A percentile compares a stretch with the other conserved stretches of the same genome.
These are phyloP conservation scores for Gloeostereum incarnatum DNA, from an alignment of 768 basidiomycete genomes.

Conservation along the genomic window DNA sequence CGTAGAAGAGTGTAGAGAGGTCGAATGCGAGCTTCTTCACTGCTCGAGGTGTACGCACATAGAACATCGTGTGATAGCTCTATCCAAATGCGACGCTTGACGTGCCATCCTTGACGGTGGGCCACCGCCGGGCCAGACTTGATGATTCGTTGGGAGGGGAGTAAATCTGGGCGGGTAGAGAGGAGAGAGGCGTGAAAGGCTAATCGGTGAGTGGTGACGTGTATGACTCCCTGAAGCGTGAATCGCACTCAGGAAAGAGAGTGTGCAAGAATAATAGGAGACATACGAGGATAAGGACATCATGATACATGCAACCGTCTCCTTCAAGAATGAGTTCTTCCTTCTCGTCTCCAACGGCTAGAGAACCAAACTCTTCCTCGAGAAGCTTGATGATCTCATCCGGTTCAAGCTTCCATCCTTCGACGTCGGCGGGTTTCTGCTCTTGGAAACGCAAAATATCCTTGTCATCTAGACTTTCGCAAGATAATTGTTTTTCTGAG, in stretches of 20 bases:
- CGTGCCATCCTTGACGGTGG: slow-evolving; percentile 32
- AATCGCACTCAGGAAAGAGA: slow-evolving; percentile 9
- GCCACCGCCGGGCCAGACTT: slow-evolving; percentile 41
- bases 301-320: slow-evolving; percentile 39
- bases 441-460: slow-evolving; percentile 15
- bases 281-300: slow-evolving; percentile 39
- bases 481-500: slow-evolving; percentile 3
- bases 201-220: slow-evolving; percentile 56
- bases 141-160: slow-evolving; percentile 24
- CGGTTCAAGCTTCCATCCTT: slow-evolving; percentile 27
- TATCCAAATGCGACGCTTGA: slow-evolving; percentile 47
- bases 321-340: slow-evolving; percentile 44
- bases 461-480: neutral
- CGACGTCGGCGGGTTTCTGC: slow-evolving; percentile 15
- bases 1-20: slow-evolving; percentile 44
- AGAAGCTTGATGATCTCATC: slow-evolving; percentile 41
- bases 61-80: slow-evolving; percentile 55
- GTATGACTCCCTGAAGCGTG: slow-evolving; percentile 38
- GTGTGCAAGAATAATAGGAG: slow-evolving; percentile 6
- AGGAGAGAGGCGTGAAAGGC: slow-evolving; percentile 58
- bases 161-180: slow-evolving; percentile 25
- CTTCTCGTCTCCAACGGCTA: slow-evolving; percentile 31
- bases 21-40: slow-evolving; percentile 42
- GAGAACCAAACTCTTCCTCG: slow-evolving; percentile 45
- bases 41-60: slow-evolving; percentile 44